Evolutionary conservation across 768 basidiomycete species (phyloP).

Genomic region (Leucosporidium scottii): DNA sequence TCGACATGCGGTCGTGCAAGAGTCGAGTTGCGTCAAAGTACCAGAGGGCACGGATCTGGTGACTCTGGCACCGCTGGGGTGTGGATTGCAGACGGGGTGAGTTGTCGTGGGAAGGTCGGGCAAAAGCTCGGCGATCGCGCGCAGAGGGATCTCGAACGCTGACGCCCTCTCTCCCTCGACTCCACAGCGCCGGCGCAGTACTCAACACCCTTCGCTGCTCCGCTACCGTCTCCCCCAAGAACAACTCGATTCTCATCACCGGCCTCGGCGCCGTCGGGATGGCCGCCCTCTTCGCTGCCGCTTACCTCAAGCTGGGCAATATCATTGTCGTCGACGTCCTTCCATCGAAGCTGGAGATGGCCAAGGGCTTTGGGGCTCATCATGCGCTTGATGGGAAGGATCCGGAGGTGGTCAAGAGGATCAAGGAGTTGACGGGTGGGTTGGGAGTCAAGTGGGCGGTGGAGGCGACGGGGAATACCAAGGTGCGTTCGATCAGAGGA

Average conservation of each 20-base stretch:
- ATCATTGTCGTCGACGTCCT: slow-evolving; percentile 37
- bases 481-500: not conserved
- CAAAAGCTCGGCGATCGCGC: no score
- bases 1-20: slow-evolving; percentile 31
- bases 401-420: slow-evolving; percentile 4
- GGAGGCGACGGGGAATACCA: slow-evolving; percentile 30
- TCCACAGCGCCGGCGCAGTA: slow-evolving; percentile 24
- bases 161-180: no score
- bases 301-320: slow-evolving; percentile 11
- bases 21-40: slow-evolving; percentile 18
- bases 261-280: slow-evolving; percentile 36
- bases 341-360: slow-evolving; percentile 14
- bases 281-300: slow-evolving; percentile 33
- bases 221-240: not conserved
- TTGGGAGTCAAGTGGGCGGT: slow-evolving; percentile 30
- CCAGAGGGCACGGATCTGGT: slow-evolving; percentile 17
- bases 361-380: slow-evolving; percentile 29
- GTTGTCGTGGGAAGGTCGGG: not conserved
- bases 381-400: slow-evolving; percentile 23
- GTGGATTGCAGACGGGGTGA: slow-evolving; percentile 32
- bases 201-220: slow-evolving; percentile 26
- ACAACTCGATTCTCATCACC: slow-evolving; percentile 19
- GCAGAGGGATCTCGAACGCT: not conserved
- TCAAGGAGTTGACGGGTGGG: slow-evolving; percentile 26
- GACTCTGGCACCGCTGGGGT: slow-evolving; percentile 29